Evolutionary conservation across 257 asterid species (phyloP).

Genomic region (Oldenlandia corymbosa): DNA sequence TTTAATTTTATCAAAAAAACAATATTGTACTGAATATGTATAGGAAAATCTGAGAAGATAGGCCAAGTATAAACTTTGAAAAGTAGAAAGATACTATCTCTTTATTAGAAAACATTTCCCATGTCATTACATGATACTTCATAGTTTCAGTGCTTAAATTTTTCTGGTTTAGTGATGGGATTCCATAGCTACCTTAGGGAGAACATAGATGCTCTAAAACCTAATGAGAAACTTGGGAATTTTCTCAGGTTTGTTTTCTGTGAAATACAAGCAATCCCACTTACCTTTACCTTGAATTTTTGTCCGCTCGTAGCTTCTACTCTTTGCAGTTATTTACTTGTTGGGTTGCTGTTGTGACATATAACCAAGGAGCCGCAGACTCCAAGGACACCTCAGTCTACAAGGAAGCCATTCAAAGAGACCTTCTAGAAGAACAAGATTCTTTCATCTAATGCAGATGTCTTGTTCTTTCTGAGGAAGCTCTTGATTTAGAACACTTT

Average conservation of each 20-base stretch:
- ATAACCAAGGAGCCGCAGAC: slow-evolving; percentile 86
- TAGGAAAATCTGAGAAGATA: not conserved
- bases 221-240: not conserved
- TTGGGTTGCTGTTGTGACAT: slow-evolving; percentile 77
- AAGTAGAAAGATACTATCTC: not conserved
- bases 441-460: slow-evolving; percentile 62
- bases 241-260: not conserved
- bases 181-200: not conserved
- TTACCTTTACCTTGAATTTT: not conserved
- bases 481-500: no score
- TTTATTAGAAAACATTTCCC: not conserved
- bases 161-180: not conserved
- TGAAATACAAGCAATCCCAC: no score
- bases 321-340: slow-evolving; percentile 59
- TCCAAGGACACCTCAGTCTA: slow-evolving; percentile 79
- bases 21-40: not conserved
- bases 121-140: not conserved
- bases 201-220: not conserved
- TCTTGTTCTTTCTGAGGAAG: slow-evolving; percentile 86
- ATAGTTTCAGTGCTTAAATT: not conserved
- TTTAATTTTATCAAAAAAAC: not conserved
- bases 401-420: slow-evolving; percentile 72
- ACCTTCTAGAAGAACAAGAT: slow-evolving; percentile 68
- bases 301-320: slow-evolving; percentile 4
- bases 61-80: not conserved